phyloP scores from a whole-genome alignment of 176 grass and related monocot genomes.

The Lolium perenne region DNA sequence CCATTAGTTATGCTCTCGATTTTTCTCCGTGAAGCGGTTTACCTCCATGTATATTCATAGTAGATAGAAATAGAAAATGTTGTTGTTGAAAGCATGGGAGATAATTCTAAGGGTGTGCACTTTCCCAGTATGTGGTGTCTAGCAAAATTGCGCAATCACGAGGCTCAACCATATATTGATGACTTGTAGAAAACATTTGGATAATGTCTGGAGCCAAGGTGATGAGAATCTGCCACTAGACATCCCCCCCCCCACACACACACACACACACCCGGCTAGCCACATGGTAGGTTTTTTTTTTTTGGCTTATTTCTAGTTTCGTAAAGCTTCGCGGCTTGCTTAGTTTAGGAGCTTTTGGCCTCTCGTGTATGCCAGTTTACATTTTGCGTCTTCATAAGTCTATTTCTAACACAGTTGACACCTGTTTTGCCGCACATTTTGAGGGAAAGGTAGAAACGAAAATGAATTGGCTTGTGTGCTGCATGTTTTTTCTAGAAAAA shows the following conservation, averaged over 20 bases:
- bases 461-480: background rate
- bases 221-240: too few relatives aligned
- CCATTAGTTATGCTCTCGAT: background rate
- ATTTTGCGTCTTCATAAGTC: background rate
- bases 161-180: background rate
- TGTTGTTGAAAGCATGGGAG: background rate
- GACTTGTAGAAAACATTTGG: background rate
- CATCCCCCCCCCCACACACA: too few relatives aligned
- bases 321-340: background rate
- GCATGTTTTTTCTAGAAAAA: background rate
- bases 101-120: background rate
- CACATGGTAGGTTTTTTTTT: background rate
- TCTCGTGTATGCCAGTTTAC: background rate
- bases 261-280: too few relatives aligned
- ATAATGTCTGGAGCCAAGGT: background rate
- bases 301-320: background rate
- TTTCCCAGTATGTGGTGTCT: background rate
- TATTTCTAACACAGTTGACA: background rate
- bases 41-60: background rate
- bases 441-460: background rate
- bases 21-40: background rate
- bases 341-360: background rate
- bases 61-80: background rate
- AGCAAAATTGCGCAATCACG: background rate
- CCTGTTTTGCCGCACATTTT: background rate